These are phyloP conservation scores for Penicillium sp. DNA, from an alignment of 2,329 filamentous ascomycete species.

Conservation along the genomic window DNA sequence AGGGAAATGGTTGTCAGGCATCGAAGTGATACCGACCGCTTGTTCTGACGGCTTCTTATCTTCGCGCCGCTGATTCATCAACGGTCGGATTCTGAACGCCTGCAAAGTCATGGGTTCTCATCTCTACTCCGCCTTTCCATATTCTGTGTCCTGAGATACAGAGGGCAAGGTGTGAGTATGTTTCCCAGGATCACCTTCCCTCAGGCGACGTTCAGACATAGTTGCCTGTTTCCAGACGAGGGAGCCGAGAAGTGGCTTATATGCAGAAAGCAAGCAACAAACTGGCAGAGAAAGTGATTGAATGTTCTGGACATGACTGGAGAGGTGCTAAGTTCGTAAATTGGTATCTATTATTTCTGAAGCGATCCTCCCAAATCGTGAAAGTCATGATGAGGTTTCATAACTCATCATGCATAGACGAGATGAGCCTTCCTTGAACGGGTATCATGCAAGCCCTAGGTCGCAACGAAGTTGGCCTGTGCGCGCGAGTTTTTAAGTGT, in stretches of 20 bases:
- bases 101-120: background rate
- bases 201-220: background rate
- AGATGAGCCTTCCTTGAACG: background rate
- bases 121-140: background rate
- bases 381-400: conserved; percentile 25
- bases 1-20: background rate
- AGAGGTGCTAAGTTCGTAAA: conserved; percentile 12
- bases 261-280: background rate
- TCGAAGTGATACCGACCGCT: background rate
- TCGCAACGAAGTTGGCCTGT: conserved; percentile 35
- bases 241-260: background rate
- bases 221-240: background rate
- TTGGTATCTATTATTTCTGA: conserved; percentile 36
- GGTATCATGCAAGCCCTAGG: background rate
- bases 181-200: background rate
- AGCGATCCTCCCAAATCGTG: conserved; percentile 16
- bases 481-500: conserved; percentile 64
- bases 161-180: background rate
- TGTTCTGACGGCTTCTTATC: conserved; percentile 4
- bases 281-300: background rate
- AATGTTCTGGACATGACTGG: background rate
- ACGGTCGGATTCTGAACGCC: background rate
- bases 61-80: background rate
- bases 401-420: conserved; percentile 28
- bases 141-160: background rate